A percentile compares a stretch with the other conserved stretches of the same genome.
Evolutionary conservation across 371 early-diverging fungal species (phyloP).

Genomic region (Mucor racemosus): DNA sequence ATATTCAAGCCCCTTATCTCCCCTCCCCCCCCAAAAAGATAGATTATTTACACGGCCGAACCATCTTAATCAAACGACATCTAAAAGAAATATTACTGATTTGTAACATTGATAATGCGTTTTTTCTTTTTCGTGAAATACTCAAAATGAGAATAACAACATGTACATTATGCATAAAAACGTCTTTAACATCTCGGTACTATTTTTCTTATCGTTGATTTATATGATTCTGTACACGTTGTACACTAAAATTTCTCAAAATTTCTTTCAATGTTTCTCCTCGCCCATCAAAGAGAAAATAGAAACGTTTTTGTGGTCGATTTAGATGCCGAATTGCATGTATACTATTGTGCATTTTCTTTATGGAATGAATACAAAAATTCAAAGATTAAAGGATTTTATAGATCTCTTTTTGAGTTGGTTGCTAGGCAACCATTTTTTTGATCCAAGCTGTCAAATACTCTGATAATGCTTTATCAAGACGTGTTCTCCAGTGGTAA

Average conservation of each 20-base stretch:
- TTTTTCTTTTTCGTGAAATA: too few relatives aligned
- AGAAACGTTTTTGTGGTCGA: not conserved
- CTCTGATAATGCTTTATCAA: not conserved
- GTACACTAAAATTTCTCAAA: not conserved
- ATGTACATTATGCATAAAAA: too few relatives aligned
- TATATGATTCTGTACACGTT: not conserved
- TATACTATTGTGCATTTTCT: not conserved
- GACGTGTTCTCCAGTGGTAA: not conserved
- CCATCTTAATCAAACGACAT: too few relatives aligned
- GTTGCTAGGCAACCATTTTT: not conserved
- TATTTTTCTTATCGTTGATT: not conserved
- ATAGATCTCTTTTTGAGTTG: not conserved
- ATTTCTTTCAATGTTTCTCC: not conserved
- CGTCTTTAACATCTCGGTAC: not conserved
- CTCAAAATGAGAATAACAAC: too few relatives aligned
- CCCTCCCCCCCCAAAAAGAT: not conserved
- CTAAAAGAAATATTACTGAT: too few relatives aligned
- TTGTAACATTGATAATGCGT: too few relatives aligned
- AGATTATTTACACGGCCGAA: not conserved
- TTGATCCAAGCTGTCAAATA: not conserved
- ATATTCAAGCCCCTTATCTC: not conserved
- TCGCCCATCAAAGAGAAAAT: not conserved
- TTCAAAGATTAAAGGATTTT: not conserved
- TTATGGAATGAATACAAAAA: not conserved
- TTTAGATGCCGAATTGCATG: not conserved